These are phyloP conservation scores for Colletotrichum gloeosporioides DNA, from an alignment of 2,329 filamentous ascomycete species.

Conservation along the genomic window DNA sequence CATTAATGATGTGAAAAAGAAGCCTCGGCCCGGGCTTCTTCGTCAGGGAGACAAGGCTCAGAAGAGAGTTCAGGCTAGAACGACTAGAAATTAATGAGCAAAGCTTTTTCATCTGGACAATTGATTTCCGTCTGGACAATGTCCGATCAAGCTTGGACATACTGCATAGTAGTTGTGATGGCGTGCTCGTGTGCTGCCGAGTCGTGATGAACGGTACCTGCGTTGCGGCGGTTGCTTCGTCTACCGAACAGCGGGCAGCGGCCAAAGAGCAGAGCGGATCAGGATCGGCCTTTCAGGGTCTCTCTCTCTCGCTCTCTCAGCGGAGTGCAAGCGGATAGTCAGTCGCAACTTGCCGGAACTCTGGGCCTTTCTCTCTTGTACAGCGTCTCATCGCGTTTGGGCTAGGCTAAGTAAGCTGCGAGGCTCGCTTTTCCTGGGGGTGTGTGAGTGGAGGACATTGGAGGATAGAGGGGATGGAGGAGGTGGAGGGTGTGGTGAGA, in stretches of 20 bases:
- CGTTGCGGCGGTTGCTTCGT: neutral
- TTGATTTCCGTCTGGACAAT: neutral
- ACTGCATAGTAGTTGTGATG: neutral
- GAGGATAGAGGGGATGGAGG: neutral
- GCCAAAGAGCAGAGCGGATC: neutral
- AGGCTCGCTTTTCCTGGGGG: neutral
- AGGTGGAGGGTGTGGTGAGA: neutral
- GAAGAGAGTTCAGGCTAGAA: neutral
- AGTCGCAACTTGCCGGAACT: neutral
- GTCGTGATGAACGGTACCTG: neutral
- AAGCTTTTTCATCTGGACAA: neutral
- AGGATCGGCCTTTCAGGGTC: neutral
- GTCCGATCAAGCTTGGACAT: neutral
- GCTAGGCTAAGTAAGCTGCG: neutral
- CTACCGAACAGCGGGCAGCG: neutral
- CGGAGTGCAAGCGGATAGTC: neutral
- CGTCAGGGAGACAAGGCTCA: neutral
- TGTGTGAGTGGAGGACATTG: neutral
- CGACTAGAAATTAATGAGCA: neutral
- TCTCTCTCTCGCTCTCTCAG: neutral
- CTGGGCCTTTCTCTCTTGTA: neutral
- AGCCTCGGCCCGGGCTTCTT: neutral
- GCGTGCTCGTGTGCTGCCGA: neutral
- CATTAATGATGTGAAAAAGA: neutral
- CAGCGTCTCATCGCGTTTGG: neutral